These are phyloP conservation scores for Yarrowia phangngaensis DNA, from an alignment of 805 yeast species.

Conservation along the genomic window DNA sequence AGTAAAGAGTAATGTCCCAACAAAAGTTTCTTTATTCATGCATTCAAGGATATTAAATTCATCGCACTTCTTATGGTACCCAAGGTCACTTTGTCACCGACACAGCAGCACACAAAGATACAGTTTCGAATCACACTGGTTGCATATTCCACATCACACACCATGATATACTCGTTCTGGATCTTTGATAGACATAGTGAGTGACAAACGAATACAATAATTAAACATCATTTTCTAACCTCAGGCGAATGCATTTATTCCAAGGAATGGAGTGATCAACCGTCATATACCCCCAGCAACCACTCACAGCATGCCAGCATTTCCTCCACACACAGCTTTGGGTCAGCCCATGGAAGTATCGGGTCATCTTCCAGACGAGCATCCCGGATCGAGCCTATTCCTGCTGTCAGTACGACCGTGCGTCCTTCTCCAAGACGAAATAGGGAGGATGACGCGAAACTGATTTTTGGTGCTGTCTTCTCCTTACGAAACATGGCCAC, in stretches of 20 bases:
- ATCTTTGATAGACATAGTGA: slow-evolving; percentile 85
- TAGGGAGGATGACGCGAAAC: slow-evolving; percentile 65
- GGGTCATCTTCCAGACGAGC: slow-evolving; percentile 7
- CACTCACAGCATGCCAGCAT: slow-evolving; percentile 21
- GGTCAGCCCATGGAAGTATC: slow-evolving; percentile 7
- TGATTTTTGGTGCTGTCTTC: slow-evolving; percentile 79
- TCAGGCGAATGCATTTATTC: slow-evolving; percentile 72
- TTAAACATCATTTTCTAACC: background rate
- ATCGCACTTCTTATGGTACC: too few species aligned
- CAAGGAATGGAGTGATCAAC: slow-evolving; percentile 55
- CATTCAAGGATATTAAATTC: too few species aligned
- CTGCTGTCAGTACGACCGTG: slow-evolving; percentile 7
- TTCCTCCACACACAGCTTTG: slow-evolving; percentile 15
- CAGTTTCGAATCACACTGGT: background rate
- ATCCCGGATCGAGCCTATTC: slow-evolving; percentile 15
- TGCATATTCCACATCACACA: background rate
- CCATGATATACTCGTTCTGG: slow-evolving; percentile 78
- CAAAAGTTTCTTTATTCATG: too few species aligned
- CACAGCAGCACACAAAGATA: background rate
- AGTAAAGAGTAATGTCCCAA: background rate
- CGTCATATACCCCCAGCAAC: background rate
- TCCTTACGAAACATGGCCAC: slow-evolving; percentile 73
- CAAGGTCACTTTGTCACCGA: background rate
- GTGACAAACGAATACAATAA: too few species aligned
- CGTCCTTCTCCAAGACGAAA: slow-evolving; percentile 9